phyloP scores from a whole-genome alignment of 176 grass and related monocot species.

The Alloteropsis semialata region DNA sequence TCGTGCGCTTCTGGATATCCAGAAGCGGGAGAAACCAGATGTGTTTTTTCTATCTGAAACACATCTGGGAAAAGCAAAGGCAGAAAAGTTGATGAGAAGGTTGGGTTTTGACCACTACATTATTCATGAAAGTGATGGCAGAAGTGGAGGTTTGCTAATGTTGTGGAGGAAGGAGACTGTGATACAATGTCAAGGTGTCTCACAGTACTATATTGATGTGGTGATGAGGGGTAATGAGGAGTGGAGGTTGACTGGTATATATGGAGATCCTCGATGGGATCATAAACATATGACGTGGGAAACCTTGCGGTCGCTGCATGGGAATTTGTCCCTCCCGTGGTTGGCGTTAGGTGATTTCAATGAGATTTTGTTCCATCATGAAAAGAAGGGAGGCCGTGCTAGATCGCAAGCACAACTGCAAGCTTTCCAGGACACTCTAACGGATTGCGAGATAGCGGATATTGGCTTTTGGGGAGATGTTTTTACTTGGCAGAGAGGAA shows the following conservation, averaged over 20 bases:
- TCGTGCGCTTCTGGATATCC: too few species aligned
- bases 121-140: background rate
- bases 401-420: background rate
- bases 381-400: background rate
- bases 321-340: too few species aligned
- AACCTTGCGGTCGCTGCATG: fast-evolving
- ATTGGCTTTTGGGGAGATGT: background rate
- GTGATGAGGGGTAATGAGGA: background rate
- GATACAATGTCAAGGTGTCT: fast-evolving
- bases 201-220: background rate
- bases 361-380: background rate
- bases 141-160: background rate
- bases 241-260: background rate
- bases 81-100: background rate
- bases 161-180: background rate
- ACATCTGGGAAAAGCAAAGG: background rate
- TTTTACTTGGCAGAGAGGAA: background rate
- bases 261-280: background rate
- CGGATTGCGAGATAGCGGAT: background rate
- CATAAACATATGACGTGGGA: background rate
- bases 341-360: too few species aligned
- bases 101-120: background rate
- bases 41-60: too few species aligned
- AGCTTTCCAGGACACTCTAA: background rate
- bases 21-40: too few species aligned